Conservation (phyloP, 179 eudicot species). For the Monotropa hypopitys region DNA sequence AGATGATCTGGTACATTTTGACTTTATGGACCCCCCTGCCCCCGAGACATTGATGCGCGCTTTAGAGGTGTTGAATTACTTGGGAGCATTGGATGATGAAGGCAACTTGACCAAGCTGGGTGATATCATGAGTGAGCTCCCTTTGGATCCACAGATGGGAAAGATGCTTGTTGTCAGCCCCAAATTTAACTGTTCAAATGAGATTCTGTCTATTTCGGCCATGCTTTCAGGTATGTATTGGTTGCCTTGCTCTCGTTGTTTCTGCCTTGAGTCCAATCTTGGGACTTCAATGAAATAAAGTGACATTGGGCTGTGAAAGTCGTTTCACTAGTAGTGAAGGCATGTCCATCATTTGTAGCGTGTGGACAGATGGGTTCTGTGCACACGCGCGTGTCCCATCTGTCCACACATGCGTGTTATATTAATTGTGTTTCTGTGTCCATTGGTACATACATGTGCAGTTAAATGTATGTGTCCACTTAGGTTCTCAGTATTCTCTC, state of each 20-base stretch:
- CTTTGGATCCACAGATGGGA: conserved; percentile 92
- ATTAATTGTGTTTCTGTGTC: conserved; percentile 64
- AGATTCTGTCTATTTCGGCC: conserved; percentile 83
- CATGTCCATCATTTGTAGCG: conserved; percentile 5
- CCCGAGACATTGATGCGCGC: conserved; percentile 98
- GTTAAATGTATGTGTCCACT: conserved; percentile 84
- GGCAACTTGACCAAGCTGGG: conserved; percentile 92
- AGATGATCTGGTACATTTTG: conserved; percentile 92
- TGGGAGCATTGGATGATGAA: conserved; percentile 95
- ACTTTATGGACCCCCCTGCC: conserved; percentile 98
- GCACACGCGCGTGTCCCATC: conserved; percentile 6
- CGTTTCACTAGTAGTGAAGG: conserved; percentile 11
- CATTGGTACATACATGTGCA: conserved; percentile 62
- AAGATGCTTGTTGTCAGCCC: conserved; percentile 94
- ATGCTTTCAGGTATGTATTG: conserved; percentile 81
- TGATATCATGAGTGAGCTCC: conserved; percentile 92
- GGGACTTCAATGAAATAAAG: conserved; percentile 1
- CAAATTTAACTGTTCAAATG: conserved; percentile 85
- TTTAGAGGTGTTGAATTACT: conserved; percentile 75
- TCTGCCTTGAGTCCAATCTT: conserved; percentile 9
- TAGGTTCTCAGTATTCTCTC: conserved; percentile 97
- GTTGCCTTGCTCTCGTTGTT: background rate
- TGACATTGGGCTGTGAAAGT: conserved; percentile 11
- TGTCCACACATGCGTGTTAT: conserved; percentile 12
- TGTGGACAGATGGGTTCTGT: conserved; percentile 6